Base-by-base conservation (phyloP, 2,329 filamentous ascomycete species). In the Claviceps purpurea region DNA sequence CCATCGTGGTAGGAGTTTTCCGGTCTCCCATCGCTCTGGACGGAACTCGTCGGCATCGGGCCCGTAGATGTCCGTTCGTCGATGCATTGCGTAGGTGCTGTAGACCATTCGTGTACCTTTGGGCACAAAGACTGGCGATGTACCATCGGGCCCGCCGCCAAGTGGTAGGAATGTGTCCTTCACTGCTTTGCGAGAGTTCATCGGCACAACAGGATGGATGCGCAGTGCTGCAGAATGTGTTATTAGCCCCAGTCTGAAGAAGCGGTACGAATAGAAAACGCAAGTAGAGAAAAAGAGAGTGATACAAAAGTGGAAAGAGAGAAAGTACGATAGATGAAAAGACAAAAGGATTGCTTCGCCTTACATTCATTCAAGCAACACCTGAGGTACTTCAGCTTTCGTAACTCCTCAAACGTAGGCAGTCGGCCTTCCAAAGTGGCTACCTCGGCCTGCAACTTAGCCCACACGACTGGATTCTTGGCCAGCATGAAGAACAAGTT, bases 71-170 rank as follows among this genome's bases (percentile, higher is more conserved):
- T 68, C 65, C 14, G 57, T 56, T 4, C 62, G 56, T 3, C 69
- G 62, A 50, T 73, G 70, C 63, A 73, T 67, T 1, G 58, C 30
- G 56, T 71, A 74, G 1, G 70, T 62, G 54, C 58, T 65, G 57
- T 72, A 75, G 4, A 56, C 59, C 14, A 75, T 65, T 0, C 61
- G 52, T 1, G 67, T 66, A n/a, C 73, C 75, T 48, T 73, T 73
- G 5, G 64, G 64, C 2, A 79, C 67, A 53, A 73, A 72, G 16
- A 80, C 60, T 0, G 76, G 75, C 0, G 64, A 62, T 13, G 56
- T 60, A 14, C 73, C 70, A 47, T 76, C 67, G 1, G 63, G 60
- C 0, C 77, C 76, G 43, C 77, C 77, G 20, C 76, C 77, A 0
- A 64, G 57, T 1, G 77, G 76, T 0, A 79, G 64, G 0, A 70